Evolutionary conservation across 1,139 yeast genomes (phyloP).

Genomic region (Candida albicans): DNA sequence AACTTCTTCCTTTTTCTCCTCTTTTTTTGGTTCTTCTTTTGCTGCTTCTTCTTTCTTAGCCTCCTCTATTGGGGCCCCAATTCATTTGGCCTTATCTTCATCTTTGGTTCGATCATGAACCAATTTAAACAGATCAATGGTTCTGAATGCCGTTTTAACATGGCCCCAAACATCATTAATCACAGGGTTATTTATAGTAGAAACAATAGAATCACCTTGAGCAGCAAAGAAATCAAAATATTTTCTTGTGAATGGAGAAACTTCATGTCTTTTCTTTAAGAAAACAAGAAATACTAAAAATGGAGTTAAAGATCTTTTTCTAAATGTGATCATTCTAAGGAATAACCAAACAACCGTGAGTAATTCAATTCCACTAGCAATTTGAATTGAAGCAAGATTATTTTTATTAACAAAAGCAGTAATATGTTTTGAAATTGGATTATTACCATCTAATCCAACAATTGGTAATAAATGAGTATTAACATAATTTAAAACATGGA

Average conservation of each 20-base stretch:
- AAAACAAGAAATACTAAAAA: slow-evolving; percentile 61
- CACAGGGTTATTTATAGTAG: slow-evolving; percentile 59
- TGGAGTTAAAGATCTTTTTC: slow-evolving; percentile 62
- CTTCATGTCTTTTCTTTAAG: slow-evolving; percentile 76
- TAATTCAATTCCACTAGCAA: slow-evolving; percentile 74
- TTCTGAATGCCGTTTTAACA: slow-evolving; percentile 48
- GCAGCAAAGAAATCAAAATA: slow-evolving; percentile 72
- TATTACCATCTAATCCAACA: slow-evolving; percentile 49
- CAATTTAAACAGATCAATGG: slow-evolving; percentile 30
- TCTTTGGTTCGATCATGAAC: slow-evolving; percentile 40
- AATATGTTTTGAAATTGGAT: slow-evolving; percentile 40
- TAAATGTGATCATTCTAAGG: slow-evolving; percentile 58
- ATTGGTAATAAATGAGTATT: slow-evolving; percentile 70
- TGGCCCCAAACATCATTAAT: slow-evolving; percentile 63
- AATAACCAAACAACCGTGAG: slow-evolving; percentile 50
- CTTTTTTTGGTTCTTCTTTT: slow-evolving; percentile 1
- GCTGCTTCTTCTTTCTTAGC: slow-evolving; percentile 4
- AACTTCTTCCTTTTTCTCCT: neutral
- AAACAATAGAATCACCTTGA: slow-evolving; percentile 63
- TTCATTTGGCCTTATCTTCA: slow-evolving; percentile 15
- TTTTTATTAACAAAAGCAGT: slow-evolving; percentile 58
- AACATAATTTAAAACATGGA: slow-evolving; percentile 58
- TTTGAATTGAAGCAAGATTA: slow-evolving; percentile 68
- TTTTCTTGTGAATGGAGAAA: slow-evolving; percentile 70
- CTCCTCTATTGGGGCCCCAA: slow-evolving; percentile 7